phyloP scores from a whole-genome alignment of 2,329 filamentous ascomycete species.

The Colletotrichum tropicicola region DNA sequence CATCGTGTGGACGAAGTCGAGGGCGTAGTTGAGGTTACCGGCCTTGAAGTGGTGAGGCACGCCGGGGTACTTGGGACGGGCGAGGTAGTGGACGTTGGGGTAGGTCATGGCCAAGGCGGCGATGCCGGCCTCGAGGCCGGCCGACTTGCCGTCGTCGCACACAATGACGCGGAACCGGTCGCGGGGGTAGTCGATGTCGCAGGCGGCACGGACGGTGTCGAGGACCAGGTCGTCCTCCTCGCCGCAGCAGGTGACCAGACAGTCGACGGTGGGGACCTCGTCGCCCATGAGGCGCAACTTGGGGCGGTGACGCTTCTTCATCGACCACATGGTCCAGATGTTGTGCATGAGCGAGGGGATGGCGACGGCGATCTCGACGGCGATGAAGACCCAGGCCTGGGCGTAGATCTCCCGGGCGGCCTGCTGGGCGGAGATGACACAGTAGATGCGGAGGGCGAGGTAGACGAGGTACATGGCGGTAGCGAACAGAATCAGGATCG shows the following conservation, averaged over 20 bases:
- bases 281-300: conserved; percentile 60
- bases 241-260: conserved; percentile 66
- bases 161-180: conserved; percentile 63
- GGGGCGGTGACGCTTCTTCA: conserved; percentile 62
- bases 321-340: conserved; percentile 64
- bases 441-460: conserved; percentile 59
- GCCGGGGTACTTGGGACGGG: conserved; percentile 57
- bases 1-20: conserved; percentile 58
- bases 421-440: conserved; percentile 60
- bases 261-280: conserved; percentile 62
- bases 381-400: conserved; percentile 66
- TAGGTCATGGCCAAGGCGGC: conserved; percentile 47
- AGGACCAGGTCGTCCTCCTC: conserved; percentile 65
- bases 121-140: conserved; percentile 50
- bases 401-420: conserved; percentile 49
- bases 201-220: conserved; percentile 65
- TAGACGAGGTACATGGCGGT: conserved; percentile 57
- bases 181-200: conserved; percentile 61
- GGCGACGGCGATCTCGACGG: conserved; percentile 60
- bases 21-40: conserved; percentile 70
- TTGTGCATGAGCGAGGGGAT: conserved; percentile 66
- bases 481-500: conserved; percentile 49
- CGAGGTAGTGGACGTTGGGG: conserved; percentile 62
- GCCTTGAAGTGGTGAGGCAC: conserved; percentile 69
- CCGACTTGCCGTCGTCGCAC: conserved; percentile 62